A percentile compares a stretch with the other conserved stretches of the same genome.
Conservation (phyloP, 495 filamentous ascomycete genomes). For the Paragyromitra xinjiangensis region DNA sequence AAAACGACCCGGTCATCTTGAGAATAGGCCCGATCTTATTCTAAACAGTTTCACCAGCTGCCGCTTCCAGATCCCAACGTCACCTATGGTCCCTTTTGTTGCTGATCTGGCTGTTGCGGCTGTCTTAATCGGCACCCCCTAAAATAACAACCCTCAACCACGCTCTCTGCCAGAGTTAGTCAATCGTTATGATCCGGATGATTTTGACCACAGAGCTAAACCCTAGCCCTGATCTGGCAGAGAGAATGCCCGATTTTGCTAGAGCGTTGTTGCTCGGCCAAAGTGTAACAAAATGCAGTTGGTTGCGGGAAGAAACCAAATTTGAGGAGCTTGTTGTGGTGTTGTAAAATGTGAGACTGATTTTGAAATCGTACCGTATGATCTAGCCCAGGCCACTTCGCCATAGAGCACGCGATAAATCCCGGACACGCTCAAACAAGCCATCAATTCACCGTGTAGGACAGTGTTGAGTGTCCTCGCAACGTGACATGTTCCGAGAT, state of each 20-base stretch:
- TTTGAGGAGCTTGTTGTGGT: background rate
- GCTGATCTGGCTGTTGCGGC: background rate
- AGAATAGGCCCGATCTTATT: background rate
- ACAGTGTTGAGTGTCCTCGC: background rate
- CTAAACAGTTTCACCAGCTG: background rate
- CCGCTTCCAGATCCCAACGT: conserved; percentile 1
- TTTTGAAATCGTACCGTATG: background rate
- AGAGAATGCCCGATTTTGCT: too few relatives aligned
- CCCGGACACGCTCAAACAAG: background rate
- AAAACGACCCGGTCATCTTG: background rate
- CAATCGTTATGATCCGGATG: too few relatives aligned
- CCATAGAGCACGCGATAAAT: background rate
- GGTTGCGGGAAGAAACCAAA: background rate
- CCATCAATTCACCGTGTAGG: background rate
- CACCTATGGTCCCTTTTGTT: background rate
- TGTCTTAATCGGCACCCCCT: background rate
- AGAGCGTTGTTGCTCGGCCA: too few relatives aligned
- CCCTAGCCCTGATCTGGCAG: background rate
- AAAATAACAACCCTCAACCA: too few relatives aligned
- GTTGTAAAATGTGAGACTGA: background rate
- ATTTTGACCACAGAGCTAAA: background rate
- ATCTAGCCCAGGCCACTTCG: background rate
- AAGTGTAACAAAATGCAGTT: too few relatives aligned
- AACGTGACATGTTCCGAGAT: background rate
- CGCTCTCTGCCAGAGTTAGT: too few relatives aligned